These are phyloP conservation scores for Monilinia fructigena DNA, from an alignment of 2,329 filamentous ascomycete genomes.

Conservation along the genomic window DNA sequence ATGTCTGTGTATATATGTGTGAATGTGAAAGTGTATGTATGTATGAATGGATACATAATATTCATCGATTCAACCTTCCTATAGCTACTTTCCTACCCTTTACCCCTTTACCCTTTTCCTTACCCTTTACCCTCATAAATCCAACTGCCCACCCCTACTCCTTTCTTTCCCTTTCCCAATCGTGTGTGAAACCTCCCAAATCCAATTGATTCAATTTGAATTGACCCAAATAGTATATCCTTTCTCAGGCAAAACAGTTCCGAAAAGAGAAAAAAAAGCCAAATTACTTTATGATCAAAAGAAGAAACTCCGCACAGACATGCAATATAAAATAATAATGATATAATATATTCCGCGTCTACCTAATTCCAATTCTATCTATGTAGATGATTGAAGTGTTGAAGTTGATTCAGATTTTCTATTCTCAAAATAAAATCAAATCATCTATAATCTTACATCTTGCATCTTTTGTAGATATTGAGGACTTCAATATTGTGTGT, in stretches of 20 bases:
- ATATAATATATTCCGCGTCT: slow-evolving; percentile 1
- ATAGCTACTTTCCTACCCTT: neutral
- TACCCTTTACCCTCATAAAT: no score
- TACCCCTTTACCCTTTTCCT: no score
- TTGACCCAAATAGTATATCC: neutral
- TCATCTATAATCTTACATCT: neutral
- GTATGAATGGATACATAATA: no score
- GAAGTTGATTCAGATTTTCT: neutral
- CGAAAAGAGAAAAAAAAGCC: neutral
- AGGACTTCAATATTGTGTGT: neutral
- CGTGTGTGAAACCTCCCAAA: neutral
- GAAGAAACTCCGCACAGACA: slow-evolving; percentile 14
- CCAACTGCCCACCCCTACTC: neutral
- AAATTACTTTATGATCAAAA: neutral
- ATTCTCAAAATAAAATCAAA: neutral
- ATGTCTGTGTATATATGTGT: no score
- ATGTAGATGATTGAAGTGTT: neutral
- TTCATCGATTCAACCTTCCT: neutral
- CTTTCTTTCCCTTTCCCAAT: slow-evolving; percentile 5
- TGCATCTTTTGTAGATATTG: neutral
- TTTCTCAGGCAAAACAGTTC: neutral
- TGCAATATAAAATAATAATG: slow-evolving; percentile 3
- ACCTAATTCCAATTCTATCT: neutral
- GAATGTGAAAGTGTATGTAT: neutral
- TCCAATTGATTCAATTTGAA: slow-evolving; percentile 1